Evolutionary conservation across 495 filamentous ascomycete species (phyloP).

Genomic region (Tricharina praecox): DNA sequence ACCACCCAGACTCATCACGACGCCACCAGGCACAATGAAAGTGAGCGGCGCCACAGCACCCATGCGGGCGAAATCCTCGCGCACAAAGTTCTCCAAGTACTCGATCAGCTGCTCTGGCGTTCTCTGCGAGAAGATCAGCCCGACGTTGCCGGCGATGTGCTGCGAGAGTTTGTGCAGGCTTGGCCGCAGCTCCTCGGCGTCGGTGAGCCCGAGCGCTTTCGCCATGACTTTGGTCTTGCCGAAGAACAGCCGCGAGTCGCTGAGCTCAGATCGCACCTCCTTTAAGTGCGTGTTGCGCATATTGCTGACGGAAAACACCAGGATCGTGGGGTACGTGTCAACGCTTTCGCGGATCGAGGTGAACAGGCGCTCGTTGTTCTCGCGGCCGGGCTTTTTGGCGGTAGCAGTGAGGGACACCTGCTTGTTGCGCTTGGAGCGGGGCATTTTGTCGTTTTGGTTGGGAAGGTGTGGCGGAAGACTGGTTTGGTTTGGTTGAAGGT

Average conservation of each 20-base stretch:
- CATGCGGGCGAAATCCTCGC: slow-evolving; percentile 75
- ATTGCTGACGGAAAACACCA: slow-evolving; percentile 87
- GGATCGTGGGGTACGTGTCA: slow-evolving; percentile 71
- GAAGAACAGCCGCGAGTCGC: slow-evolving; percentile 87
- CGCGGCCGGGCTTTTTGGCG: slow-evolving; percentile 74
- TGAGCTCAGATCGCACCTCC: slow-evolving; percentile 66
- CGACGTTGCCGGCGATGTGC: slow-evolving; percentile 67
- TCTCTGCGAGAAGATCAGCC: slow-evolving; percentile 76
- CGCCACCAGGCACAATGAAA: slow-evolving; percentile 62
- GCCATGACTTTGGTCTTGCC: slow-evolving; percentile 98
- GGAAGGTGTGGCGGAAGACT: no score
- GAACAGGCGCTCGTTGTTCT: slow-evolving; percentile 75
- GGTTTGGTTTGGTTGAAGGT: no score
- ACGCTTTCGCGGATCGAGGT: slow-evolving; percentile 71
- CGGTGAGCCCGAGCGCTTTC: slow-evolving; percentile 60
- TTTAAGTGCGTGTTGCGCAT: slow-evolving; percentile 98
- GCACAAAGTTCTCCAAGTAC: slow-evolving; percentile 51
- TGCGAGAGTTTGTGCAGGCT: slow-evolving; percentile 50
- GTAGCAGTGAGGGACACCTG: slow-evolving; percentile 79
- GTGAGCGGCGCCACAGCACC: slow-evolving; percentile 54
- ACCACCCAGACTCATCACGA: slow-evolving; percentile 53
- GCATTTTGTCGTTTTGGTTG: no score
- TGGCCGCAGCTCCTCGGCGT: slow-evolving; percentile 59
- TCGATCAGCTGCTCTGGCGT: slow-evolving; percentile 40
- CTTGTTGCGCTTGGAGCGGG: slow-evolving; percentile 83